Conservation (phyloP, 768 basidiomycete genomes). For the Daedaleopsis sinensis region DNA sequence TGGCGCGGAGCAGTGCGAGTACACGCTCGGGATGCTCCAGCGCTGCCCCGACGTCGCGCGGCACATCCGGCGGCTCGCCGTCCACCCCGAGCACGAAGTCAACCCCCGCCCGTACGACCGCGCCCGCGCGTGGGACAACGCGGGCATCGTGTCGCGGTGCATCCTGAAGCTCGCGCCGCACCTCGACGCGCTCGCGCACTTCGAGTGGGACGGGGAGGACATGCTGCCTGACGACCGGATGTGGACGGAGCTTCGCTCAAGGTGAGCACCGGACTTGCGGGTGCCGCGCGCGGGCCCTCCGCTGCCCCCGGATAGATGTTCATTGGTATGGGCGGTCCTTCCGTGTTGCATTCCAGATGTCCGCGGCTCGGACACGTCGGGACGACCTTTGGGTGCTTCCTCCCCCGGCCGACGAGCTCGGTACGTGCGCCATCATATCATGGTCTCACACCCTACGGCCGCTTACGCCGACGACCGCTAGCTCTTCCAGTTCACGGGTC, state of each 20-base stretch:
- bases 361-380: conserved; percentile 64
- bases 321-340: neutral
- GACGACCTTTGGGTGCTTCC: conserved; percentile 60
- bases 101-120: conserved; percentile 8
- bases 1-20: conserved; percentile 58
- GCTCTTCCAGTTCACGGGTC: conserved; percentile 70
- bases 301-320: neutral
- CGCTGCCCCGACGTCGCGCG: conserved; percentile 59
- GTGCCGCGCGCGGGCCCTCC: conserved; percentile 6
- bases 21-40: conserved; percentile 67
- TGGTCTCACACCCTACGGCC: neutral
- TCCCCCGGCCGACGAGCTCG: conserved; percentile 62
- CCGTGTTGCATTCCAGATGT: conserved; percentile 47
- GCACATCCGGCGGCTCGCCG: conserved; percentile 62
- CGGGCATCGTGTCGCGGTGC: conserved; percentile 48
- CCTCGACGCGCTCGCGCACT: conserved; percentile 66
- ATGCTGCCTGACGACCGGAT: conserved; percentile 69
- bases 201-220: conserved; percentile 71
- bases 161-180: conserved; percentile 50
- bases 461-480: conserved; percentile 48
- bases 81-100: conserved; percentile 41
- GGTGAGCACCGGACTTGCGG: conserved; percentile 43
- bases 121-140: conserved; percentile 32
- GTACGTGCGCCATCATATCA: conserved; percentile 42
- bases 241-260: conserved; percentile 74